phyloP scores from a whole-genome alignment of 139 green algal species.

The Yamagishiella unicocca region DNA sequence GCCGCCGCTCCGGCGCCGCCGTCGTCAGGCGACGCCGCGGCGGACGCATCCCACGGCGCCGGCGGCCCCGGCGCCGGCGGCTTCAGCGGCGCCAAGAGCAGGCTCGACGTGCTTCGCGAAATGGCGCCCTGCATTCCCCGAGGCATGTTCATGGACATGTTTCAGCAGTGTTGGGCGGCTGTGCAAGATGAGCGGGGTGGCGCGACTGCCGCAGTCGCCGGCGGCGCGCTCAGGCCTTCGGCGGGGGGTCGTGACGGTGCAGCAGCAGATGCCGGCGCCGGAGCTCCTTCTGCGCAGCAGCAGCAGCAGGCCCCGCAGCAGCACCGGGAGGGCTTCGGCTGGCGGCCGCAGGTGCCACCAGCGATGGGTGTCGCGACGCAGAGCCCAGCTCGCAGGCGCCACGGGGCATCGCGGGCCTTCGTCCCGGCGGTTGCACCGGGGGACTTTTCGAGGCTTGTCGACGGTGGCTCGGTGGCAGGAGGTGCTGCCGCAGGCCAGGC shows the following conservation, averaged over 20 bases:
- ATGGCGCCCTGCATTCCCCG: constrained; percentile 4
- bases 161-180: neutral
- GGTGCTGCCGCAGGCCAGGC: neutral
- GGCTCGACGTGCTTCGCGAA: neutral
- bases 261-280: neutral
- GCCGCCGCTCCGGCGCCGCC: neutral
- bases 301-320: neutral
- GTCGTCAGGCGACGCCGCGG: neutral
- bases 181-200: neutral
- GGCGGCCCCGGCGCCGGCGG: neutral
- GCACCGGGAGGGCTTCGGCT: neutral
- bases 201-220: neutral
- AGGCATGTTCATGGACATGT: neutral
- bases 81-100: neutral
- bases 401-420: neutral
- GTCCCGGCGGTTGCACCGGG: neutral
- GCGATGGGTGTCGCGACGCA: constrained; percentile 4
- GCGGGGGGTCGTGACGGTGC: neutral
- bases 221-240: neutral
- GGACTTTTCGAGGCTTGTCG: too few relatives aligned
- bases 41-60: neutral
- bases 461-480: neutral
- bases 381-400: neutral
- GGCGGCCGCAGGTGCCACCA: neutral
- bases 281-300: neutral